Percentiles rank a stretch among this genome's conserved stretches.
Conservation (phyloP, 306 rosid species). For the Casuarina equisetifolia region DNA sequence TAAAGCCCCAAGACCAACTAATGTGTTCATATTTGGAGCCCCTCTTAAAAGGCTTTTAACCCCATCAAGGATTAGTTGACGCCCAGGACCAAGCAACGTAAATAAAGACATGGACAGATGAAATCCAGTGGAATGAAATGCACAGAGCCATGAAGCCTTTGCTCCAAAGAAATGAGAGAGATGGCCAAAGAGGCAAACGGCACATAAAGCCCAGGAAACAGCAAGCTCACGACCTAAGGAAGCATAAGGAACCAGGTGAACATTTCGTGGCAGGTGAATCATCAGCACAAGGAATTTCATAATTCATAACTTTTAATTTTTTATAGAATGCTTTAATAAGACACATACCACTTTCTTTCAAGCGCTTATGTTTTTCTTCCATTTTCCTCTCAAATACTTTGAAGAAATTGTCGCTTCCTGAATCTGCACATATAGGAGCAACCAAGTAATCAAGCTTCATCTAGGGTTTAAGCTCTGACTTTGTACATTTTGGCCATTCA, state of each 20-base stretch:
- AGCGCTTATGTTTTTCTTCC: constrained; percentile 76
- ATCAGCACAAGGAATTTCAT: constrained; percentile 14
- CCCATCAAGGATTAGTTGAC: constrained; percentile 86
- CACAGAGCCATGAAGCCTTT: constrained; percentile 81
- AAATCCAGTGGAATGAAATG: constrained; percentile 78
- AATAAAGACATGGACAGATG: constrained; percentile 81
- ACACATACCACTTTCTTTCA: constrained; percentile 79
- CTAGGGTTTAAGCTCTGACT: constrained; percentile 23
- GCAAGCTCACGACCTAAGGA: constrained; percentile 78
- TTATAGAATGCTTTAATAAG: constrained; percentile 20
- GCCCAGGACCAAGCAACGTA: constrained; percentile 95
- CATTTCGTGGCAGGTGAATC: constrained; percentile 20
- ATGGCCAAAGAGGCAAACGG: constrained; percentile 93
- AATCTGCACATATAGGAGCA: constrained; percentile 64
- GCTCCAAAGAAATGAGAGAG: constrained; percentile 86
- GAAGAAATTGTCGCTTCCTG: constrained; percentile 67
- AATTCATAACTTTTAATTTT: constrained; percentile 24
- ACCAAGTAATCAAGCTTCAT: constrained; percentile 34
- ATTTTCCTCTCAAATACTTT: constrained; percentile 78
- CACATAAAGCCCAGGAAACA: constrained; percentile 94
- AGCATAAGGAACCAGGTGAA: constrained; percentile 32
- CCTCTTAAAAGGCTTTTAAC: constrained; percentile 75
- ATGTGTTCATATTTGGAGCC: constrained; percentile 93
- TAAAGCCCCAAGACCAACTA: constrained; percentile 96
- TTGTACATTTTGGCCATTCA: background rate